These are phyloP conservation scores for Drechslerella coelobrocha DNA, from an alignment of 2,329 filamentous ascomycete species.

Conservation along the genomic window DNA sequence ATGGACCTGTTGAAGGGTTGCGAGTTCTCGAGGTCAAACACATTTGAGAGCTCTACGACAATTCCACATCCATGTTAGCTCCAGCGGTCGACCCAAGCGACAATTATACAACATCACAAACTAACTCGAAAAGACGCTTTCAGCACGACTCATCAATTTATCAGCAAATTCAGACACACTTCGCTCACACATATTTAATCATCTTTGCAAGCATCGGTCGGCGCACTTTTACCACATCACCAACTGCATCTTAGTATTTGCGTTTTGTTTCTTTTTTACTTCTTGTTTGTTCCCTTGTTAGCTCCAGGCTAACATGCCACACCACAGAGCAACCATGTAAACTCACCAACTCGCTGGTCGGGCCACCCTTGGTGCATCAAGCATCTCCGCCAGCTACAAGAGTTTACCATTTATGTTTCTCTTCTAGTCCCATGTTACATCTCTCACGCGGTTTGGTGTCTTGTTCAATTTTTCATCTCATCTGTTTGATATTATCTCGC, in stretches of 20 bases:
- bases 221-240: constrained; percentile 7
- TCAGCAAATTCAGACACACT: constrained; percentile 2
- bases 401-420: constrained; percentile 32
- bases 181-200: neutral
- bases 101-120: neutral
- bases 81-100: constrained; percentile 7
- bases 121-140: neutral
- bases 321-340: constrained; percentile 30
- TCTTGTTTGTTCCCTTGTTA: constrained; percentile 24
- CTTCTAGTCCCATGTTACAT: constrained; percentile 22
- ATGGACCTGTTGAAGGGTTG: constrained; percentile 33
- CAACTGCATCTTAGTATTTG: constrained; percentile 35
- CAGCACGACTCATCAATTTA: constrained; percentile 1
- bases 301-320: constrained; percentile 47
- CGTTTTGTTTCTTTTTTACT: constrained; percentile 13
- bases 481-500: constrained; percentile 17
- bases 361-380: constrained; percentile 4
- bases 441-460: constrained; percentile 42
- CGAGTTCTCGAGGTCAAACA: constrained; percentile 49
- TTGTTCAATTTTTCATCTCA: constrained; percentile 5
- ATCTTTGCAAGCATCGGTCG: neutral
- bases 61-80: constrained; percentile 42
- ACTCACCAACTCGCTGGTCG: constrained; percentile 32
- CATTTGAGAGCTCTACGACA: constrained; percentile 43
- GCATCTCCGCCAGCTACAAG: constrained; percentile 7